Conservation (phyloP, 163 green algal genomes). For the Chlamydomonas reinhardtii region DNA sequence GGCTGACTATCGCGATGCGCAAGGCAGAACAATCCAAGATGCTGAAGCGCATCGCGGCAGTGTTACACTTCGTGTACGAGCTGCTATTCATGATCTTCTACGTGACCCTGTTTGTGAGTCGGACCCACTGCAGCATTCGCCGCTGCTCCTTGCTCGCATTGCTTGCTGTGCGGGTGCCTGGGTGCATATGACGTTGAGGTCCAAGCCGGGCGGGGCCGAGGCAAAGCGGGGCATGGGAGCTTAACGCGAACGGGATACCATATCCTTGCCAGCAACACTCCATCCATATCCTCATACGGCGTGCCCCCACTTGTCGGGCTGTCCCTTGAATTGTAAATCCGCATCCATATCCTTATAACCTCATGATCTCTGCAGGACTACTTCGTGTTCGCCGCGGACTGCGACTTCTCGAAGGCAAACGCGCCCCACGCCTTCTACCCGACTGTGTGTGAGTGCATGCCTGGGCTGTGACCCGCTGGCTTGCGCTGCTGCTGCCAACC, state of each 20-base stretch:
- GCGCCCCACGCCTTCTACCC: slow-evolving; percentile 18
- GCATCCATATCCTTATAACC: no score
- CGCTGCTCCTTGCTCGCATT: no score
- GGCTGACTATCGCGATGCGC: slow-evolving; percentile 36
- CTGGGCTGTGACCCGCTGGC: neutral
- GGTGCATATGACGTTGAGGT: no score
- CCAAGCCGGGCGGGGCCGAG: no score
- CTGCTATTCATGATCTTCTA: slow-evolving; percentile 41
- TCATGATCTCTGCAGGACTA: slow-evolving; percentile 25
- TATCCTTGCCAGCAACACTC: no score
- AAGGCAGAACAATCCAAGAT: slow-evolving; percentile 42
- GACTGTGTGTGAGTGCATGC: slow-evolving; percentile 16
- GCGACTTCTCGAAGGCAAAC: neutral
- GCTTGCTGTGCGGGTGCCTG: no score
- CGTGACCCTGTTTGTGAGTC: neutral
- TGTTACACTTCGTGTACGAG: slow-evolving; percentile 38
- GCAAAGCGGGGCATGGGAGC: no score
- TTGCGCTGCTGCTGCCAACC: no score
- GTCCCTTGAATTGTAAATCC: no score
- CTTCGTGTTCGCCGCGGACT: slow-evolving; percentile 32
- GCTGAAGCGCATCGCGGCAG: slow-evolving; percentile 5
- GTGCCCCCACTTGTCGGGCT: no score
- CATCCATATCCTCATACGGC: no score
- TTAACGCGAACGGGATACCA: no score
- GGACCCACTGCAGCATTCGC: neutral